phyloP scores from a whole-genome alignment of 768 basidiomycete species.

The Suillus tomentosus region DNA sequence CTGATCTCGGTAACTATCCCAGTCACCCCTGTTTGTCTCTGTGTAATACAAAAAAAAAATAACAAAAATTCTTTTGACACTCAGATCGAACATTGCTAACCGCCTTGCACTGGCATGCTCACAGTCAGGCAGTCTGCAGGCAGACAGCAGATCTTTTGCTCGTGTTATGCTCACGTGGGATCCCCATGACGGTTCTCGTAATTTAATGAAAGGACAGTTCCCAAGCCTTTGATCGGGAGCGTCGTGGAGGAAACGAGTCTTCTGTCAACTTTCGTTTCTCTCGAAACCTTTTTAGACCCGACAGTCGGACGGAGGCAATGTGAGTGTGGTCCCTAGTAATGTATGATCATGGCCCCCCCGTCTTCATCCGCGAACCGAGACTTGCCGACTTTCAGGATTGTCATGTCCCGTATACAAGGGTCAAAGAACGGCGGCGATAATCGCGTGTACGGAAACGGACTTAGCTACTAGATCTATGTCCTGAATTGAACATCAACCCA shows the following conservation, averaged over 20 bases:
- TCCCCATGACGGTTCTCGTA: slow-evolving; percentile 24
- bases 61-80: not conserved
- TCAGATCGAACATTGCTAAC: not conserved
- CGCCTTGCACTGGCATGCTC: not conserved
- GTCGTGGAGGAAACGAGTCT: slow-evolving; percentile 26
- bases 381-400: slow-evolving; percentile 6
- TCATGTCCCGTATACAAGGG: not conserved
- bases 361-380: slow-evolving; percentile 13
- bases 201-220: slow-evolving; percentile 26
- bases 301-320: slow-evolving; percentile 25
- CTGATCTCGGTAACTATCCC: not conserved
- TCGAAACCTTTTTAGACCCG: slow-evolving; percentile 20
- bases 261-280: slow-evolving; percentile 13
- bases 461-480: slow-evolving; percentile 27
- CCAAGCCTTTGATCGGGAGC: slow-evolving; percentile 23
- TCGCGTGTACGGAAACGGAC: slow-evolving; percentile 27
- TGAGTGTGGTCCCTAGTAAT: slow-evolving; percentile 8
- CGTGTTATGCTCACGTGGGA: slow-evolving; percentile 1
- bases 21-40: not conserved
- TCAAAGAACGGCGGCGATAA: slow-evolving; percentile 14
- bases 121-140: not conserved
- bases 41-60: not conserved
- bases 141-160: not conserved
- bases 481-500: slow-evolving; percentile 30
- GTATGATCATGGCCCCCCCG: not conserved